Evolutionary conservation across 2,329 filamentous ascomycete genomes (phyloP), one percentile per base, ranked within the genome.

Genomic region (Alternaria triticina): DNA sequence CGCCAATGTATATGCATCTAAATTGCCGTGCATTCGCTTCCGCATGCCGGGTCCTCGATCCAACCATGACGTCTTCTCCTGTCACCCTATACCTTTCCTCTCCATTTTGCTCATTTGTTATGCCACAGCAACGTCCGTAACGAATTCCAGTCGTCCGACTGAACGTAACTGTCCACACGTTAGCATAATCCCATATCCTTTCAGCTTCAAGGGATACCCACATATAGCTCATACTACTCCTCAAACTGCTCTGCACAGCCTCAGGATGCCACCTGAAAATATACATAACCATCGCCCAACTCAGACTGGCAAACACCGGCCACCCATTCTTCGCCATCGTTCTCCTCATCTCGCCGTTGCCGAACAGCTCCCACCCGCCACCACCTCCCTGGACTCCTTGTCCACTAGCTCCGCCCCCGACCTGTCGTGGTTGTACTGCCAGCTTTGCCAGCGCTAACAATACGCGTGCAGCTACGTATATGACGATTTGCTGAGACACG

Each of bases 191-290:
- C 8, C 20, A 3, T 43, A 9, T 46, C 6, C 5, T 6, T 12
- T 6, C 5, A 28, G 10, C 36, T 56, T 52, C 7, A 52, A 15
- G 3, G 30, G 13, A 30, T 12, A 86, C 88, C 77, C 95, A 99
- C 85, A 99, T 97, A 77, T 99, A 99, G 73, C 89, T 92, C 96
- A 99, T 99, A 83, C 94, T 97, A 82, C 90, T 94, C 79, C 93
- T 88, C 85, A 99, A 82, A 80, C 94, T 97, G 64, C 90, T 89
- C 86, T 97, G 96, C 77, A 99, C 87, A 60, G 92, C 93, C 74
- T 96, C 93, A 6, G 96, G 94, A 83, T 98, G 90, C 87, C 91
- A 92, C 73, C 92, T 88, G 84, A 97, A 99, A 65, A 99, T 82
- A 83, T 95, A 93, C 96, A 99, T 99, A 68, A 99, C 94, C 75